Percentiles rank a stretch among this genome's conserved stretches.
Evolutionary conservation across 768 basidiomycete species (phyloP).

Genomic region (Mycena pura): DNA sequence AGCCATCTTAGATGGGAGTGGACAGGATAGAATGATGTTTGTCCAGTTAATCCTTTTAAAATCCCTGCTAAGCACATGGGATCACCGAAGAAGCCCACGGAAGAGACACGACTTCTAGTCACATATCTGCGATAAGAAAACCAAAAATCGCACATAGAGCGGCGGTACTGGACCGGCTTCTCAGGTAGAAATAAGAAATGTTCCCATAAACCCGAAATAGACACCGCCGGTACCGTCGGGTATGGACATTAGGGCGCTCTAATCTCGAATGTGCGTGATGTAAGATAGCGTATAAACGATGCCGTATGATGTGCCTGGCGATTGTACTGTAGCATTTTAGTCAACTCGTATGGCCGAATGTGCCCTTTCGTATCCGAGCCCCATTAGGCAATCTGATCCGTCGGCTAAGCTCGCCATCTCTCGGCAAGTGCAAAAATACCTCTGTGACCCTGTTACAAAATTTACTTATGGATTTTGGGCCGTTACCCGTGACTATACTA

Average conservation of each 20-base stretch:
- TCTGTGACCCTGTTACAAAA: no score
- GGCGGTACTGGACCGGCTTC: neutral
- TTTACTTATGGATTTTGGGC: no score
- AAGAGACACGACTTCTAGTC: neutral
- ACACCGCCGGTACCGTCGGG: neutral
- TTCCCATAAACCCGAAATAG: neutral
- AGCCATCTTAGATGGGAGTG: conserved; percentile 8
- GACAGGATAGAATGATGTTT: neutral
- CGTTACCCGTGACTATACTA: no score
- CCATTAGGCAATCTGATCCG: no score
- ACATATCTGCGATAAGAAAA: conserved; percentile 1
- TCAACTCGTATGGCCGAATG: no score
- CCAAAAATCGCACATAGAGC: neutral
- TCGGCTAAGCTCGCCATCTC: no score
- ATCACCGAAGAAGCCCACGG: neutral
- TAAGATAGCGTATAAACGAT: conserved; percentile 6
- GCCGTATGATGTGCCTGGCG: conserved; percentile 7
- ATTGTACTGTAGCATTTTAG: no score
- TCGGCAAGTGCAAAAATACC: no score
- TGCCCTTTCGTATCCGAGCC: no score
- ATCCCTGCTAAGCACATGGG: conserved; percentile 4
- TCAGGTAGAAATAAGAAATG: neutral
- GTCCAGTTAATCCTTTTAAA: conserved; percentile 5
- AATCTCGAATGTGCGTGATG: conserved; percentile 8
- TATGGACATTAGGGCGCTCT: neutral